phyloP scores from a whole-genome alignment of 1,284 basidiomycete species.

The Ganoderma boninense region DNA sequence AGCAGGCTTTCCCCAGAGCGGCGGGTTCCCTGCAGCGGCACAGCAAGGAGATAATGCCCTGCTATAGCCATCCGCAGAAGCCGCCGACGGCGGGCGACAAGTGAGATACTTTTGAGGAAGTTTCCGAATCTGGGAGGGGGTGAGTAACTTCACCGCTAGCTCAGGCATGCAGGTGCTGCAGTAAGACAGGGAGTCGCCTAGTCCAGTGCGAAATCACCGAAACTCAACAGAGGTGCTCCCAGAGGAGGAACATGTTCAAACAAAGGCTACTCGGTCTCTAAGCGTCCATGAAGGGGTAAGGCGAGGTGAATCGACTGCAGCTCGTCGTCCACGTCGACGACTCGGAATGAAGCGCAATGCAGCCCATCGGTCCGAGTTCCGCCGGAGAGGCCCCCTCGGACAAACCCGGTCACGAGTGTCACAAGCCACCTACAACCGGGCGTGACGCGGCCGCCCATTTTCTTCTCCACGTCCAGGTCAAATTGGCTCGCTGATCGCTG shows the following conservation, averaged over 20 bases:
- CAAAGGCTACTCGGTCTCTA: not conserved
- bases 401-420: not conserved
- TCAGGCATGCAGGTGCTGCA: not conserved
- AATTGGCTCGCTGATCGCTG: slow-evolving; percentile 16
- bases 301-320: not conserved
- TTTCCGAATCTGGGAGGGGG: not conserved
- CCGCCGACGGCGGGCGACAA: too few species aligned
- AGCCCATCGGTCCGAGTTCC: not conserved
- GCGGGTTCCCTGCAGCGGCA: not conserved
- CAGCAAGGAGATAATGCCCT: too few species aligned
- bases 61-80: too few species aligned
- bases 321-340: not conserved
- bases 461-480: slow-evolving; percentile 13
- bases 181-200: not conserved
- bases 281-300: not conserved
- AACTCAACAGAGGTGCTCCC: not conserved
- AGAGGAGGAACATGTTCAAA: not conserved
- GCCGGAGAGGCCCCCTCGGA: not conserved
- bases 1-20: too few species aligned
- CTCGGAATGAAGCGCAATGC: not conserved
- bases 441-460: not conserved
- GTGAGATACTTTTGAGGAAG: too few species aligned
- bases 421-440: not conserved
- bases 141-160: not conserved
- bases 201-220: not conserved